Base-by-base conservation (phyloP, 2,329 filamentous ascomycete genomes). In the Aotearoamyces nothofagi region DNA sequence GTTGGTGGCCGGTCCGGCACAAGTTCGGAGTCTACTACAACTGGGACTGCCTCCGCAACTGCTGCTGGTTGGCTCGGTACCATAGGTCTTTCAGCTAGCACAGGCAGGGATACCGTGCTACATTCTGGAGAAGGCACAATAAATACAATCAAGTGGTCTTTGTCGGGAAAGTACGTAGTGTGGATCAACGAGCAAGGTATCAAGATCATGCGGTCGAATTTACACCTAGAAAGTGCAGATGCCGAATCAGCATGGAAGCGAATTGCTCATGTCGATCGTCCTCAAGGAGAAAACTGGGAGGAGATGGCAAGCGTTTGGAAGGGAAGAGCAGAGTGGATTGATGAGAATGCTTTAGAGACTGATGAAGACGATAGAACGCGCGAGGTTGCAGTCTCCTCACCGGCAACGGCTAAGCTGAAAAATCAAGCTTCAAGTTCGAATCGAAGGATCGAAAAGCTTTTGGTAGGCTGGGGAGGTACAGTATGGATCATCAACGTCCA, bases 121-220 rank as follows among this genome's bases (percentile, higher is more conserved):
- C 90, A 98, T 48, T 83, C 80, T 5, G 90, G 90, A 3, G 92
- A 98, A 56, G 90, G 90, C 3, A 71, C 74, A 2, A 90, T 98
- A 38, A 87, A 73, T 49, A 79, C 76, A 3, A 90, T 98, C 46
- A 87, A 92, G 51, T 98, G 87, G 84, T 96, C 87, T 0, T 51
- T 87, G 22, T 87, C 83, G 0, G 87, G 90, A 1, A 90, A 79
- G 54, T 96, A 86, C 46, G 79, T 94, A 1, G 81, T 76, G 0
- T 98, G 90, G 90, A 66, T 92, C 22, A 98, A 96, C 45, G 90
- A 98, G 53, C 78, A 92, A 45, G 90, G 90, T 4, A 92, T 96
- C 49, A 94, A 94, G 51, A 90, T 98, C 35, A 96, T 96, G 86
- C 72, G 90, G 20, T 83, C 83, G 4, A 82, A 90, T 48, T 49